These are phyloP conservation scores for Nigrograna mackinnonii DNA, from an alignment of 2,329 filamentous ascomycete species.

Conservation along the genomic window DNA sequence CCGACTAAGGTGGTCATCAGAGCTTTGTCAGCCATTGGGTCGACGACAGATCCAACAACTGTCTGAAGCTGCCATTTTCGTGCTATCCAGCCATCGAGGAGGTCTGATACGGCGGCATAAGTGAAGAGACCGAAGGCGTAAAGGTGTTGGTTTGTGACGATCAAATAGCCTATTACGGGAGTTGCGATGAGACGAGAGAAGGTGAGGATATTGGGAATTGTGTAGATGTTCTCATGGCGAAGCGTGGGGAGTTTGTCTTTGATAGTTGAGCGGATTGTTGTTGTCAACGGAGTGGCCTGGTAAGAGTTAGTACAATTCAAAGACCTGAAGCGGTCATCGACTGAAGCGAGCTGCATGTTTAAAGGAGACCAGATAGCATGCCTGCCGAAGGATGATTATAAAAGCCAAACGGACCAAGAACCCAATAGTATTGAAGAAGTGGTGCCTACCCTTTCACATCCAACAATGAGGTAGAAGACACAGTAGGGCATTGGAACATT, in stretches of 20 bases:
- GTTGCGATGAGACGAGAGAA: conserved; percentile 82
- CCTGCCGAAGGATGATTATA: too few relatives aligned
- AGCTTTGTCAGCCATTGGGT: conserved; percentile 50
- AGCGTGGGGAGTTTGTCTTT: conserved; percentile 31
- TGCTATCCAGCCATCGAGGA: conserved; percentile 93
- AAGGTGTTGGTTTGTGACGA: conserved; percentile 79
- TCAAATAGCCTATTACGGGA: conserved; percentile 84
- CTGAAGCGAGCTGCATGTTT: background rate
- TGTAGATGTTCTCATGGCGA: conserved; percentile 86
- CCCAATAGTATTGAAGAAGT: too few relatives aligned
- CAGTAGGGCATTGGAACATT: too few relatives aligned
- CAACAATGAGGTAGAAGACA: too few relatives aligned
- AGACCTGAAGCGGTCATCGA: background rate
- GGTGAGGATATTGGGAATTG: conserved; percentile 91
- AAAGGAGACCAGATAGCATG: too few relatives aligned
- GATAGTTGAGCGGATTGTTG: conserved; percentile 27
- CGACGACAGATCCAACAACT: conserved; percentile 88
- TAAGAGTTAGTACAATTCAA: background rate
- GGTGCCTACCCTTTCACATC: too few relatives aligned
- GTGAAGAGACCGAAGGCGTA: conserved; percentile 84
- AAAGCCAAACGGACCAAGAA: too few relatives aligned
- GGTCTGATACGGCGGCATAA: conserved; percentile 88
- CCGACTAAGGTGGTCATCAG: conserved; percentile 88
- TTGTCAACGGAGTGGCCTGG: conserved; percentile 7
- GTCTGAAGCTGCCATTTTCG: conserved; percentile 86